A percentile compares a stretch with the other conserved stretches of the same genome.
Evolutionary conservation across 306 rosid genomes (phyloP).

Genomic region (Citrullus colocynthis): DNA sequence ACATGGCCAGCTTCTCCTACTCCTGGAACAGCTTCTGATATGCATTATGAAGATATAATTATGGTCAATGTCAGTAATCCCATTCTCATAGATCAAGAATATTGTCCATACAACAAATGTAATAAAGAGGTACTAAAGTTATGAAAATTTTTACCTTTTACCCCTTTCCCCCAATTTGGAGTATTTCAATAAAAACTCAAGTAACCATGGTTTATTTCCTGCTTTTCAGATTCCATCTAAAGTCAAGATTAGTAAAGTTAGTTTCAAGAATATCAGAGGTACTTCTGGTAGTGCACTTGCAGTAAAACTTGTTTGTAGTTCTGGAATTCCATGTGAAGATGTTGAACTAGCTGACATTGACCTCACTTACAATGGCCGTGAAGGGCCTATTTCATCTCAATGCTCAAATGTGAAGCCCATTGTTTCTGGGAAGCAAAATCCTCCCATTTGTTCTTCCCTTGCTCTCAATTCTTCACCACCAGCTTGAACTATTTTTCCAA

Average conservation of each 20-base stretch:
- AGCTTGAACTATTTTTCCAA: no score
- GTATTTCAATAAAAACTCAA: neutral
- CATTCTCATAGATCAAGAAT: no score
- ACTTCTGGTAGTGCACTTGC: no score
- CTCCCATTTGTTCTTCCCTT: conserved; percentile 13
- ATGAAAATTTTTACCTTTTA: no score
- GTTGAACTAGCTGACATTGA: conserved; percentile 19
- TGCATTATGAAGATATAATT: no score
- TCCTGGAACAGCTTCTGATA: no score
- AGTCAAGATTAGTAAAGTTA: conserved; percentile 34
- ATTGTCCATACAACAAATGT: no score
- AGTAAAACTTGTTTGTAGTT: conserved; percentile 13
- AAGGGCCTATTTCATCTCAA: neutral
- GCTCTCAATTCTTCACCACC: neutral
- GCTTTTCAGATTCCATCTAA: conserved; percentile 20
- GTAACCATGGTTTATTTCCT: neutral
- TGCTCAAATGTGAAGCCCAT: no score
- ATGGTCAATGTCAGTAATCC: no score
- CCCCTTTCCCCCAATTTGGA: no score
- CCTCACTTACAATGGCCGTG: conserved; percentile 13
- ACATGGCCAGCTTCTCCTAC: no score
- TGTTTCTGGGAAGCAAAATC: conserved; percentile 6
- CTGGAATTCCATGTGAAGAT: conserved; percentile 22
- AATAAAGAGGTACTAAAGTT: no score
- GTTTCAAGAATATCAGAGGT: conserved; percentile 2